These are phyloP conservation scores for Eucalyptus decipiens DNA, from an alignment of 345 rosid species.

Conservation along the genomic window DNA sequence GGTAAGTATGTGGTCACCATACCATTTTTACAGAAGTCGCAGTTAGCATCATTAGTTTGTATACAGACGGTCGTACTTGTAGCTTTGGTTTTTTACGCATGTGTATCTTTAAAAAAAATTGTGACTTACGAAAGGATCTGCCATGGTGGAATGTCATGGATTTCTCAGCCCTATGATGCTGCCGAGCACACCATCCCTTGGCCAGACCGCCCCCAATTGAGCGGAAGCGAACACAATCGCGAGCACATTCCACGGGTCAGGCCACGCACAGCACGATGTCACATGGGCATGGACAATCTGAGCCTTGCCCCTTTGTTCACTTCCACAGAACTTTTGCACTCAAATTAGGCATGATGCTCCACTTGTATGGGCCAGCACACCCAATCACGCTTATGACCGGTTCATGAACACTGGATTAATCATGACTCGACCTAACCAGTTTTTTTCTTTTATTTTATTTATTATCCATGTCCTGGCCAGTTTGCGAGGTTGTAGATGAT, in stretches of 20 bases:
- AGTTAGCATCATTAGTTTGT: not conserved
- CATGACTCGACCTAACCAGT: not conserved
- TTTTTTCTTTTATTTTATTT: no score
- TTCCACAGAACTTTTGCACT: not conserved
- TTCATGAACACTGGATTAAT: not conserved
- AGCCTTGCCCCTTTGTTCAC: not conserved
- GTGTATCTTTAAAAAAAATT: not conserved
- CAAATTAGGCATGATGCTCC: not conserved
- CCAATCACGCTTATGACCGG: not conserved
- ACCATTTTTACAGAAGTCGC: not conserved
- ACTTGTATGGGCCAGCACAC: not conserved
- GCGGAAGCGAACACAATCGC: not conserved
- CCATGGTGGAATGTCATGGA: not conserved
- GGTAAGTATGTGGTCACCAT: not conserved
- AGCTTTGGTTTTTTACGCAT: not conserved
- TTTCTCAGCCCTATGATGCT: not conserved
- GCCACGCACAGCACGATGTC: not conserved
- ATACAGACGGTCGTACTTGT: not conserved
- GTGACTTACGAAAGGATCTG: not conserved
- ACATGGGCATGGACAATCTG: not conserved
- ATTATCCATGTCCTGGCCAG: not conserved
- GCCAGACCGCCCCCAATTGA: not conserved
- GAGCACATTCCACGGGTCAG: not conserved
- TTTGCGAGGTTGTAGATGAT: not conserved
- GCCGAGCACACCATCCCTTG: not conserved